phyloP scores from a whole-genome alignment of 108 stramenopile genomes.

The Nannochloropsis gaditana region DNA sequence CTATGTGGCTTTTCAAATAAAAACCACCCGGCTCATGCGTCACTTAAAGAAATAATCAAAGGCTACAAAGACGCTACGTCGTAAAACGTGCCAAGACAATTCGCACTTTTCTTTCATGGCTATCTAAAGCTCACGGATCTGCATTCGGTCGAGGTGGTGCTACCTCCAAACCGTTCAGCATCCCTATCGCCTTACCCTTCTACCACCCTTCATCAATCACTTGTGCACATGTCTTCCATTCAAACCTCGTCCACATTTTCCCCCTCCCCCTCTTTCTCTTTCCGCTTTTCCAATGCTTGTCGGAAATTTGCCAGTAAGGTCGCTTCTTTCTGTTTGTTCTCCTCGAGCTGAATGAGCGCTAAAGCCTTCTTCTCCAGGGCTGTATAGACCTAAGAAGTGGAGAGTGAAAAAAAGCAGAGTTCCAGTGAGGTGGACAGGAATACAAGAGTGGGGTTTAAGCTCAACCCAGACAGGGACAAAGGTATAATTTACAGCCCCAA shows the following conservation, averaged over 20 bases:
- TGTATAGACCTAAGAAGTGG: conserved; percentile 63
- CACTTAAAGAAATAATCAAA: no score
- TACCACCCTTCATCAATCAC: no score
- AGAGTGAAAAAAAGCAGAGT: background rate
- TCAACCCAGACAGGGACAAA: background rate
- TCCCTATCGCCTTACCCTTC: no score
- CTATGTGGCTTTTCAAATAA: no score
- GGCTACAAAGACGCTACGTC: no score
- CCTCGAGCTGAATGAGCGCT: conserved; percentile 91
- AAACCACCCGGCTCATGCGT: no score
- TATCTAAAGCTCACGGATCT: no score
- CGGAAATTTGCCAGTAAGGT: conserved; percentile 87
- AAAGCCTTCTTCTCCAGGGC: conserved; percentile 95
- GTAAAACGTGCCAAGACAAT: no score
- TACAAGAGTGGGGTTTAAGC: background rate
- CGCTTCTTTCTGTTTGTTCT: conserved; percentile 93
- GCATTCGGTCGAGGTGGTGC: no score
- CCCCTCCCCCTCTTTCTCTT: conserved; percentile 10
- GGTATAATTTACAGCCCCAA: no score
- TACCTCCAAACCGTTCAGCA: no score
- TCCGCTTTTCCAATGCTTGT: conserved; percentile 29
- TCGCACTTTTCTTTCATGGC: no score
- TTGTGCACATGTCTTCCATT: background rate
- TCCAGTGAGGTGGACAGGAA: background rate
- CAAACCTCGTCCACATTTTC: background rate